Percentiles rank a stretch among this genome's conserved stretches.
phyloP scores from a whole-genome alignment of 208 protist genomes.

The Zelonia costaricensis region DNA sequence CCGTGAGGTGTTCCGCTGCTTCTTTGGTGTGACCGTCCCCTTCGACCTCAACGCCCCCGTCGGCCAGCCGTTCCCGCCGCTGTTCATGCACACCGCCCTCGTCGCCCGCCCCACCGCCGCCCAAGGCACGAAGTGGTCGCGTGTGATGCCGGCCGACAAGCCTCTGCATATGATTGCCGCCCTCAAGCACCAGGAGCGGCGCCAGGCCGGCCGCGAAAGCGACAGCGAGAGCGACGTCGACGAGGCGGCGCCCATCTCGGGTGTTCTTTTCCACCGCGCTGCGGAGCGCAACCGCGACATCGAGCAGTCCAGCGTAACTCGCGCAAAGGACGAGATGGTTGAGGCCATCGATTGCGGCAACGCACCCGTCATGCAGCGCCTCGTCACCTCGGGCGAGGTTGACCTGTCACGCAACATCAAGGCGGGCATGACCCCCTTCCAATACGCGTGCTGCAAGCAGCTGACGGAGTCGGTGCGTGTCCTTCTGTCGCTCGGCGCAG shows the following conservation, averaged over 20 bases:
- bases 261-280: slow-evolving; percentile 78
- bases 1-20: slow-evolving; percentile 82
- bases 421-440: slow-evolving; percentile 84
- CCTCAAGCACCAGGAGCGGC: slow-evolving; percentile 57
- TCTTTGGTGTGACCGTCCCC: slow-evolving; percentile 61
- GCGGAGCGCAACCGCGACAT: slow-evolving; percentile 68
- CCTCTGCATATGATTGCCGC: slow-evolving; percentile 40
- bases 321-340: slow-evolving; percentile 66
- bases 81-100: slow-evolving; percentile 78
- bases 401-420: slow-evolving; percentile 52
- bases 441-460: slow-evolving; percentile 72
- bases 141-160: slow-evolving; percentile 55
- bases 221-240: slow-evolving; percentile 89
- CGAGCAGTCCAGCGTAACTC: slow-evolving; percentile 52
- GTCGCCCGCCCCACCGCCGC: slow-evolving; percentile 43
- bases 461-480: slow-evolving; percentile 48
- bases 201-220: slow-evolving; percentile 66
- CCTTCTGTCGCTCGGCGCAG: slow-evolving; percentile 75
- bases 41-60: slow-evolving; percentile 73
- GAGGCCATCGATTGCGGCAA: slow-evolving; percentile 60
- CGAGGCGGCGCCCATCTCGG: slow-evolving; percentile 63
- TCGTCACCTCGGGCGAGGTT: slow-evolving; percentile 51
- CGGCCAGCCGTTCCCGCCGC: slow-evolving; percentile 60
- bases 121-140: slow-evolving; percentile 58
- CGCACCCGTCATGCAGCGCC: slow-evolving; percentile 35